Conservation (phyloP, 352 stramenopile species). For the Nothophytophthora sp. region DNA sequence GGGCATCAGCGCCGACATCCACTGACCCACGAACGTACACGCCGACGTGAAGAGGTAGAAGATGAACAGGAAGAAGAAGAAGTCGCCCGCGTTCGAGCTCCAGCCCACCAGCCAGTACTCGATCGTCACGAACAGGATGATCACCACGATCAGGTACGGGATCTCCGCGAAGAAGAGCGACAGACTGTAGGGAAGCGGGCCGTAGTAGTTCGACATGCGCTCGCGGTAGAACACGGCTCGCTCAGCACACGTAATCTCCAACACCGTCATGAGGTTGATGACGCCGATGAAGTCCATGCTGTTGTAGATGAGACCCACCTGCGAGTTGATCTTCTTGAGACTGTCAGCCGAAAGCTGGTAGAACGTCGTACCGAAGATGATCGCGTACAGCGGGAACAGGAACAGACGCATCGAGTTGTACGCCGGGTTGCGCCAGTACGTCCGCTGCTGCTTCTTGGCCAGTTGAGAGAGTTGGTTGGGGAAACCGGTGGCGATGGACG, state of each 20-base stretch:
- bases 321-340: slow-evolving; percentile 48
- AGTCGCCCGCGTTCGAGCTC: slow-evolving; percentile 23
- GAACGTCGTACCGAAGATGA: slow-evolving; percentile 63
- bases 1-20: slow-evolving; percentile 68
- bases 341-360: slow-evolving; percentile 39
- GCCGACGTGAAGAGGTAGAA: slow-evolving; percentile 65
- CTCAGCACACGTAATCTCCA: slow-evolving; percentile 56
- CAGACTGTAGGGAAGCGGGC: slow-evolving; percentile 55
- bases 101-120: slow-evolving; percentile 67
- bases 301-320: slow-evolving; percentile 68
- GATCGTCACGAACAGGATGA: slow-evolving; percentile 41
- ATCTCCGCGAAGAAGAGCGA: slow-evolving; percentile 63
- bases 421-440: slow-evolving; percentile 54
- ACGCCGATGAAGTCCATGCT: slow-evolving; percentile 68
- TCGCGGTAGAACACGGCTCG: slow-evolving; percentile 65
- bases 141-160: slow-evolving; percentile 50
- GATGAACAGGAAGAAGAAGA: slow-evolving; percentile 31
- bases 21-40: slow-evolving; percentile 64
- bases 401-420: slow-evolving; percentile 60
- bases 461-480: slow-evolving; percentile 37
- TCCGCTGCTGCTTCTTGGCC: slow-evolving; percentile 37
- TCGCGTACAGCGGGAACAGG: slow-evolving; percentile 45
- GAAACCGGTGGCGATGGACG: slow-evolving; percentile 41
- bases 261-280: slow-evolving; percentile 58
- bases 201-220: slow-evolving; percentile 75